A percentile compares a stretch with the other conserved stretches of the same genome.
Evolutionary conservation across 1,284 basidiomycete genomes (phyloP).

Genomic region (Moesziomyces parantarcticus): DNA sequence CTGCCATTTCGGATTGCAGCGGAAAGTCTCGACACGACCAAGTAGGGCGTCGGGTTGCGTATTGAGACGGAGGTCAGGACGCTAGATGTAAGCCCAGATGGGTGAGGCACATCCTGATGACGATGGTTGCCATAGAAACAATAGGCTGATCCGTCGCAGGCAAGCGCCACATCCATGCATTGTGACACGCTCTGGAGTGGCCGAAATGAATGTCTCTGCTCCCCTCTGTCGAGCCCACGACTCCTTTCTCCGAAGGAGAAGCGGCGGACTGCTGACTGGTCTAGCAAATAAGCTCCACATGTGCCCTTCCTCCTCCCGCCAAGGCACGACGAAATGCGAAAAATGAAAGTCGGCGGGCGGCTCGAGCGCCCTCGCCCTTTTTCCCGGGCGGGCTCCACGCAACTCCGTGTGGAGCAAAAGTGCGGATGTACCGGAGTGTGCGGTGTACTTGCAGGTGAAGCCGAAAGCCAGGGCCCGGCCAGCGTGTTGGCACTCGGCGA

Average conservation of each 20-base stretch:
- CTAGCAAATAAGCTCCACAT: background rate
- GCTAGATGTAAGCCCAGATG: background rate
- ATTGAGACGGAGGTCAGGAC: background rate
- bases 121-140: too few relatives aligned
- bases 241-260: too few relatives aligned
- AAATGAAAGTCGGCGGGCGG: background rate
- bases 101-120: background rate
- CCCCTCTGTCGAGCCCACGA: too few relatives aligned
- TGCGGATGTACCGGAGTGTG: too few relatives aligned
- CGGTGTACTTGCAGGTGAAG: too few relatives aligned
- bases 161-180: background rate
- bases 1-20: slow-evolving; percentile 7
- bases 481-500: too few relatives aligned
- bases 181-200: background rate
- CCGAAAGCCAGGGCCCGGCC: too few relatives aligned
- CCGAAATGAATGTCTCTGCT: too few relatives aligned
- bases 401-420: background rate
- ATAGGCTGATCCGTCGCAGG: background rate
- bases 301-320: background rate
- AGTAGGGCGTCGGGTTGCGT: too few relatives aligned
- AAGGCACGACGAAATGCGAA: background rate
- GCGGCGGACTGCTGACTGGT: too few relatives aligned
- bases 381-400: background rate
- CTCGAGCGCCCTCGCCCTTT: background rate
- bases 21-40: background rate